phyloP scores from a whole-genome alignment of 345 rosid genomes.

The Laguncularia racemosa region DNA sequence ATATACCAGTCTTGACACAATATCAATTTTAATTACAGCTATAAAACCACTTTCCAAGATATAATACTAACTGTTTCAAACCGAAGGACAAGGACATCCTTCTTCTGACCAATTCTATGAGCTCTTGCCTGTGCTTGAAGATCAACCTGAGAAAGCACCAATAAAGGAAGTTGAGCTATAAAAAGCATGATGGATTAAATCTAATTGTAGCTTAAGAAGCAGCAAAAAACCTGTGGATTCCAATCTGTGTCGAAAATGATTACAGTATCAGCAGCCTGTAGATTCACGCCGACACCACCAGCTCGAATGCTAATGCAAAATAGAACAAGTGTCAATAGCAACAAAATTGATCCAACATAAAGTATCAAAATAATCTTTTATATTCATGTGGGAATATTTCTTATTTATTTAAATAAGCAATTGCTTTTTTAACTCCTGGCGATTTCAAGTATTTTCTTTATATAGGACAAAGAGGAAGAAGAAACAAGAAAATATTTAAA shows the following conservation, averaged over 20 bases:
- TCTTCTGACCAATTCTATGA: conserved; percentile 93
- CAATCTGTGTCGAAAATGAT: conserved; percentile 93
- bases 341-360: not conserved
- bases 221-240: conserved; percentile 70
- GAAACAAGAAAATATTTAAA: too few relatives aligned
- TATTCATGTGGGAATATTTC: too few relatives aligned
- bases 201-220: conserved; percentile 8
- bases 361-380: not conserved
- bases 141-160: conserved; percentile 52
- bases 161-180: not conserved
- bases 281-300: conserved; percentile 97
- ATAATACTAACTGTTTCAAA: conserved; percentile 68
- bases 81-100: conserved; percentile 94
- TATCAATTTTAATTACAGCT: not conserved
- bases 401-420: too few relatives aligned
- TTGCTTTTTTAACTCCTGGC: too few relatives aligned
- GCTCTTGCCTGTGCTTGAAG: conserved; percentile 99
- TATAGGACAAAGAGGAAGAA: too few relatives aligned
- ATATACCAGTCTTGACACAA: not conserved
- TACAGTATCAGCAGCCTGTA: conserved; percentile 95
- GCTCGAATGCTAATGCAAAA: conserved; percentile 69
- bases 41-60: not conserved
- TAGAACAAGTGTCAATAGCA: conserved; percentile 9
- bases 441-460: too few relatives aligned
- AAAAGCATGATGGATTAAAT: not conserved